phyloP scores from a whole-genome alignment of 768 basidiomycete species.

The Candolleomyces eurysporus region DNA sequence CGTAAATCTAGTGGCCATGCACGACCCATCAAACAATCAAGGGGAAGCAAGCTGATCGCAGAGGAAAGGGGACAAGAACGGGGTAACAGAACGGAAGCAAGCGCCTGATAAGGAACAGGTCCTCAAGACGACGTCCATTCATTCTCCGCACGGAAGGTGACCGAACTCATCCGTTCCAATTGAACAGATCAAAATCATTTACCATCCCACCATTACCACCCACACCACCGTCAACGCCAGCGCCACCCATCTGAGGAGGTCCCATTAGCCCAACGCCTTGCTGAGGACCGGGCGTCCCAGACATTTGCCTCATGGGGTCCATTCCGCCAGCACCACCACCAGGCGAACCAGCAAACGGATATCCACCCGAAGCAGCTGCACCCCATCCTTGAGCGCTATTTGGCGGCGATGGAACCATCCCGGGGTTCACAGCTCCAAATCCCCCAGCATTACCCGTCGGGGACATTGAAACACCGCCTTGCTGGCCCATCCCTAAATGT shows the following conservation, averaged over 20 bases:
- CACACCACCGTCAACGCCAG: conserved; percentile 30
- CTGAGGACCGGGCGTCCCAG: conserved; percentile 48
- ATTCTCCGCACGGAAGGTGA: conserved; percentile 14
- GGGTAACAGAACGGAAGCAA: neutral
- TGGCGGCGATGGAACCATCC: conserved; percentile 30
- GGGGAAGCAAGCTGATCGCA: neutral
- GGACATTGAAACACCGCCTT: conserved; percentile 38
- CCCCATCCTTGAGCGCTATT: conserved; percentile 30
- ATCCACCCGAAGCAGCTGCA: conserved; percentile 26
- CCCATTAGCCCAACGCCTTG: conserved; percentile 27
- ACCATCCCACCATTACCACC: conserved; percentile 27
- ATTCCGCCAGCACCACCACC: conserved; percentile 27
- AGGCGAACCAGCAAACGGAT: conserved; percentile 40
- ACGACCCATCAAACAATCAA: neutral
- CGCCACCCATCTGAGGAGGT: conserved; percentile 35
- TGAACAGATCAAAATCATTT: conserved; percentile 58
- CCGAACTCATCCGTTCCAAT: conserved; percentile 45
- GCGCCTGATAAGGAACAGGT: conserved; percentile 2
- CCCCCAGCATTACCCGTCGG: conserved; percentile 38
- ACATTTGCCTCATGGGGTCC: conserved; percentile 48
- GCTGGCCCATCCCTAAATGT: conserved; percentile 15
- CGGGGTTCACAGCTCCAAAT: conserved; percentile 23
- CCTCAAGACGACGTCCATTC: neutral
- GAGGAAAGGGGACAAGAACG: neutral
- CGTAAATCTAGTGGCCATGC: neutral